Conservation (phyloP, 495 filamentous ascomycete genomes). For the Acidiella bohemica region DNA sequence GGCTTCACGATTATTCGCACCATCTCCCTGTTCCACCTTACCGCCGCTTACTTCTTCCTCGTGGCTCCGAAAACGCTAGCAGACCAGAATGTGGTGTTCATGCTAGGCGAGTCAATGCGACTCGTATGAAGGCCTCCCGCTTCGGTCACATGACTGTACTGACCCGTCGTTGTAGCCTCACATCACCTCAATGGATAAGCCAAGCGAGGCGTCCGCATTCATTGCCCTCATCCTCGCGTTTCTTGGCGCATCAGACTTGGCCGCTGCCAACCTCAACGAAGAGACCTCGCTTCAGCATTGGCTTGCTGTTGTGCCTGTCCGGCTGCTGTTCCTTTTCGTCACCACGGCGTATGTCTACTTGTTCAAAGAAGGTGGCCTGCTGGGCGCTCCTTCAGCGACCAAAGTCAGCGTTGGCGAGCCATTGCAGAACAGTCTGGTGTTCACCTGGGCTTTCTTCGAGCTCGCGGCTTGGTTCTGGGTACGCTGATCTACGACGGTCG, state of each 20-base stretch:
- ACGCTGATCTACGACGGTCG: constrained; percentile 16
- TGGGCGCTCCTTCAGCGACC: constrained; percentile 27
- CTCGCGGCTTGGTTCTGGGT: constrained; percentile 83
- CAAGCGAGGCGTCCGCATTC: constrained; percentile 56
- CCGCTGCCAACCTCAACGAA: constrained; percentile 56
- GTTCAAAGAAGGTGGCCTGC: constrained; percentile 33
- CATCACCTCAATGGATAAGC: constrained; percentile 43
- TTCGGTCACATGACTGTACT: too few species aligned
- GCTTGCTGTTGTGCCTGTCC: constrained; percentile 47
- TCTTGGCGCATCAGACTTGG: constrained; percentile 57
- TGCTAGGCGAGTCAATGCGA: constrained; percentile 70
- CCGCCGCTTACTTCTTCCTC: constrained; percentile 70
- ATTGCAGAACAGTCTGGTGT: constrained; percentile 65
- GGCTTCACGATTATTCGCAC: constrained; percentile 62
- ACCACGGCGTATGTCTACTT: constrained; percentile 59
- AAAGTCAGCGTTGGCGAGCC: constrained; percentile 35
- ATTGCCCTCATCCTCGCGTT: constrained; percentile 54
- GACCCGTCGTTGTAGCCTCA: constrained; percentile 22
- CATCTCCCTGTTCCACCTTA: constrained; percentile 68
- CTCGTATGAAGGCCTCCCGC: constrained; percentile 47
- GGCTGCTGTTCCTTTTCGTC: constrained; percentile 50
- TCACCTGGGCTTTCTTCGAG: constrained; percentile 75
- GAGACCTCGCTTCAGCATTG: constrained; percentile 54
- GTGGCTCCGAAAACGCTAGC: constrained; percentile 53
- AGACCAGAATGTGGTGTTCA: constrained; percentile 67